These are phyloP conservation scores for Colletotrichum eleusines DNA, from an alignment of 2,329 filamentous ascomycete species.

Conservation along the genomic window DNA sequence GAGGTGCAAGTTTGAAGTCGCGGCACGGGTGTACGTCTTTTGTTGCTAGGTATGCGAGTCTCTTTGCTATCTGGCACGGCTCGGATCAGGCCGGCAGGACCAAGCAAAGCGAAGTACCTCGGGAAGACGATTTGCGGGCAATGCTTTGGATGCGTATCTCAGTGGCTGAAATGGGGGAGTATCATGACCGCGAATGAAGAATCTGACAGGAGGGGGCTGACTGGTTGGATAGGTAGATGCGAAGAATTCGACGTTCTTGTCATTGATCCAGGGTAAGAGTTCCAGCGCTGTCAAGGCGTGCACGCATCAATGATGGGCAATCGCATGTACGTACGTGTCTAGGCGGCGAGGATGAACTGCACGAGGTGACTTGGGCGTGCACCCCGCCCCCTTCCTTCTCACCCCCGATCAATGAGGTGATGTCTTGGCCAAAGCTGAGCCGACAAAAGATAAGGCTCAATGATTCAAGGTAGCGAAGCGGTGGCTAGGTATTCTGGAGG, in stretches of 20 bases:
- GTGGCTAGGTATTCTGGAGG: background rate
- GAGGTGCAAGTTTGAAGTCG: background rate
- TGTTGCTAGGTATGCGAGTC: too few relatives aligned
- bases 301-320: background rate
- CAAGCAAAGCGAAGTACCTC: background rate
- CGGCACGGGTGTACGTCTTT: background rate
- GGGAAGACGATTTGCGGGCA: background rate
- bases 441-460: background rate
- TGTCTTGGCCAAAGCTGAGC: background rate
- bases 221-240: background rate
- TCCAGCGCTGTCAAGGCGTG: background rate
- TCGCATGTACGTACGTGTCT: background rate
- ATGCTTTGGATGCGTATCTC: background rate
- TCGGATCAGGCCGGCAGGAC: background rate
- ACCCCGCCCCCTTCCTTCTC: too few relatives aligned
- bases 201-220: background rate
- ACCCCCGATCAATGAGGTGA: background rate
- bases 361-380: background rate
- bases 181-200: background rate
- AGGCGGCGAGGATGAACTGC: background rate
- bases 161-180: background rate
- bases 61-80: background rate
- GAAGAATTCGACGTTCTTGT: slow-evolving; percentile 8
- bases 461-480: background rate
- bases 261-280: background rate